A percentile compares a stretch with the other conserved stretches of the same genome.
These are phyloP conservation scores for Wakefieldia striispora DNA, from an alignment of 768 basidiomycete genomes.

Conservation along the genomic window DNA sequence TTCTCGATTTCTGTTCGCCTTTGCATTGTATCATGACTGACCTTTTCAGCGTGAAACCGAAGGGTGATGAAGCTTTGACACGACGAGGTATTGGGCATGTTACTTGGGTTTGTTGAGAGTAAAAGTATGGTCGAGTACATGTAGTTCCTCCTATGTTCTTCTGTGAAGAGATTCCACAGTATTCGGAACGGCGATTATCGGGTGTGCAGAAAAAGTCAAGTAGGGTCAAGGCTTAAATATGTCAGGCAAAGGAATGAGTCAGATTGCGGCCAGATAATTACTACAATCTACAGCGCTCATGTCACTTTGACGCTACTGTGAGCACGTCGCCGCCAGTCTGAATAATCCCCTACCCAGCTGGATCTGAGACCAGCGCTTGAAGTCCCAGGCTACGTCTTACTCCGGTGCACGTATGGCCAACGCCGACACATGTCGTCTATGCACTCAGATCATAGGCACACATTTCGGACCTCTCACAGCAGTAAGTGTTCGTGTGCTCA, in stretches of 20 bases:
- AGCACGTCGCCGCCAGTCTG: neutral
- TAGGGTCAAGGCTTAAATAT: no score
- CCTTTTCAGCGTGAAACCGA: slow-evolving; percentile 27
- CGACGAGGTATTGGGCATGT: neutral
- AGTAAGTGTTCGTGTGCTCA: slow-evolving; percentile 39
- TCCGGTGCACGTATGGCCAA: slow-evolving; percentile 51
- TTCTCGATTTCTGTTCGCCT: neutral
- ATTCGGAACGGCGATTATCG: slow-evolving; percentile 8
- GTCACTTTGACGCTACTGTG: slow-evolving; percentile 5
- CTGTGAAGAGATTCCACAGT: slow-evolving; percentile 1
- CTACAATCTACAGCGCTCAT: slow-evolving; percentile 7
- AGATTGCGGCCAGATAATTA: no score
- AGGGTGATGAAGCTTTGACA: slow-evolving; percentile 1
- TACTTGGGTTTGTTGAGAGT: slow-evolving; percentile 1
- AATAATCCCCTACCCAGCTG: neutral
- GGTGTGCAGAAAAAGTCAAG: neutral
- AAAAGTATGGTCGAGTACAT: slow-evolving; percentile 10
- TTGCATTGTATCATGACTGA: slow-evolving; percentile 25
- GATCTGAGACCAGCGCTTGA: neutral
- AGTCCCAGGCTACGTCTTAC: neutral
- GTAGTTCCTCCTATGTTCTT: neutral
- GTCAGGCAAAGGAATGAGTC: no score
- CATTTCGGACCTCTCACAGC: slow-evolving; percentile 68
- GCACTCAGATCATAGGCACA: slow-evolving; percentile 57
- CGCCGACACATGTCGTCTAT: slow-evolving; percentile 57